phyloP scores from a whole-genome alignment of 2,329 filamentous ascomycete species.

The Paramyrothecium sp. region DNA sequence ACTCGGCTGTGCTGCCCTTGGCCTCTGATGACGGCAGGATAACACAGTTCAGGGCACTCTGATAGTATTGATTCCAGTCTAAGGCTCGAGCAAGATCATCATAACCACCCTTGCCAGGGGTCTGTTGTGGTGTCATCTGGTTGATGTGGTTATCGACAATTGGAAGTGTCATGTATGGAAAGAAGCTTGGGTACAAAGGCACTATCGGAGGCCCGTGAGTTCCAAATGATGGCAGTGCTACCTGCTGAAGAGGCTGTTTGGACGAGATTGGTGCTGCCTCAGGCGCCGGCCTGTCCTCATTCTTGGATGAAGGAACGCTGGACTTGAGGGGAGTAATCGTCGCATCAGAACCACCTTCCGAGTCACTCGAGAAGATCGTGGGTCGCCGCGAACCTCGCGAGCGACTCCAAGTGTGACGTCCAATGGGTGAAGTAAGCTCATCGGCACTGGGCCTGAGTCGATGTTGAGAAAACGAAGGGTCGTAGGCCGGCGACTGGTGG shows the following conservation, averaged over 20 bases:
- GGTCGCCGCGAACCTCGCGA: background rate
- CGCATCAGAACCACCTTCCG: background rate
- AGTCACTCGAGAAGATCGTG: background rate
- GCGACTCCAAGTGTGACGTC: background rate
- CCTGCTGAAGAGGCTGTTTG: background rate
- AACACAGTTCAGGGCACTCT: background rate
- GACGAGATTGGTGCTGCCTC: background rate
- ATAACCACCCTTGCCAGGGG: background rate
- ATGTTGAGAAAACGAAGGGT: background rate
- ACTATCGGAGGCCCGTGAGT: background rate
- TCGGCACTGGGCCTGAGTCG: background rate
- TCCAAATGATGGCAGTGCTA: background rate
- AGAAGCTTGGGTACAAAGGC: background rate
- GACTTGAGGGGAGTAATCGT: background rate
- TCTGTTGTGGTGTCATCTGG: background rate
- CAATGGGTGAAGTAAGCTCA: background rate
- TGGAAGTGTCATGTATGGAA: background rate
- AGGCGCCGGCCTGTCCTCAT: background rate
- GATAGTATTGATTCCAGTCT: background rate
- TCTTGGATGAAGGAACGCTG: background rate
- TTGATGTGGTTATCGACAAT: background rate
- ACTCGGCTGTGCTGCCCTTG: background rate
- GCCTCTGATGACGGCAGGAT: background rate
- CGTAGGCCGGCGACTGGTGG: background rate
- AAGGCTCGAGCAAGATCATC: background rate